Evolutionary conservation across 306 rosid genomes (phyloP), one percentile per base, ranked within the genome.

Genomic region (Quercus gilva): DNA sequence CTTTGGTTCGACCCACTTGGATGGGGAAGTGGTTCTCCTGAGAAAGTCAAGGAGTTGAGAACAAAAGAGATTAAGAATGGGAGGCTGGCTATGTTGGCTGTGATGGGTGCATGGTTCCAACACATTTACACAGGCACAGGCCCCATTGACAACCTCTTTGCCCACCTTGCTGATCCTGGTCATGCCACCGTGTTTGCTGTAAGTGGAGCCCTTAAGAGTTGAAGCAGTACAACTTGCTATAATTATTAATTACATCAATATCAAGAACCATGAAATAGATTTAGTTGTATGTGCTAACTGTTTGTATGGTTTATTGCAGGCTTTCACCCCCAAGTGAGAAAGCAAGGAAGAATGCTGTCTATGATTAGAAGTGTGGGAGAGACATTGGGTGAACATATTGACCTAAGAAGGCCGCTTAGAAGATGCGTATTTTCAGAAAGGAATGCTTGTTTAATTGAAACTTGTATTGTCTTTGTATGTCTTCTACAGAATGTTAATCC

Each of bases 101-200:
- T 91, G 60, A 89, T 91, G 80, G 95, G 95, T 21, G 95, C 95
- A 5, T 91, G 95, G 95, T 91, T 91, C 74, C 95, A 91, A 81
- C 95, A 91, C 80, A 89, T 89, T 10, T 91, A 91, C 82, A 91
- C 95, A 0, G 91, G 94, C 55, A 84, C 91, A 25, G 94, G 97
- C 61, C 93, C 94, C 21, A 90, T 92, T 19, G 93, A 92, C 75
- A 92, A 92, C 87, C 97, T 92, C 56, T 90, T 90, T 59, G 92
- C 92, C 53, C 94, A 90, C 82, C 97, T 90, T 75, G 89, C 97
- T 8, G 94, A 90, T 82, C 94, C 94, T 19, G 93, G 94, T 31
- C 97, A 90, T 74, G 97, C 94, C 79, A 90, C 89, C 67, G 55
- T 90, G 71, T 89, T 91, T 56, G 80, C 91, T 69, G 96, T 91